These are phyloP conservation scores for Phytophthora brassicae DNA, from an alignment of 352 stramenopile genomes.

Conservation along the genomic window DNA sequence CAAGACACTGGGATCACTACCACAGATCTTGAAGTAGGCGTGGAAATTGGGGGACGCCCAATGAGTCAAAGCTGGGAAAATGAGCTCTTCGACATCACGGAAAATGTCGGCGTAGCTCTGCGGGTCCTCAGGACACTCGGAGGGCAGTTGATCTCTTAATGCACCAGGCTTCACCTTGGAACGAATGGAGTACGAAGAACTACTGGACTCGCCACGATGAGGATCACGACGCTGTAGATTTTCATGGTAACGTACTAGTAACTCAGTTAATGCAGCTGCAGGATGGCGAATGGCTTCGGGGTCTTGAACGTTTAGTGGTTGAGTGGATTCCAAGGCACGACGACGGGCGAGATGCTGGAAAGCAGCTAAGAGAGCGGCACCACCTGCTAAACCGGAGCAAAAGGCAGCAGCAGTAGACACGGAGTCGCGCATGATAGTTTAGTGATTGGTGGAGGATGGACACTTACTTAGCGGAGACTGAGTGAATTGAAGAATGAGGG, in stretches of 20 bases:
- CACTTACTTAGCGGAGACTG: not conserved
- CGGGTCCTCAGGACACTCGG: slow-evolving; percentile 45
- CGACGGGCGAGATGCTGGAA: slow-evolving; percentile 37
- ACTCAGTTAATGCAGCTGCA: slow-evolving; percentile 46
- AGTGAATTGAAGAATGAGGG: slow-evolving; percentile 20
- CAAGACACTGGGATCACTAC: no score
- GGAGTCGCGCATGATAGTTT: slow-evolving; percentile 11
- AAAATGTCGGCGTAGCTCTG: slow-evolving; percentile 69
- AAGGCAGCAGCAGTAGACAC: slow-evolving; percentile 38
- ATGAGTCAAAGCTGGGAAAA: slow-evolving; percentile 68
- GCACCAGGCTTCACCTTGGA: slow-evolving; percentile 47
- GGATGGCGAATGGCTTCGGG: slow-evolving; percentile 44
- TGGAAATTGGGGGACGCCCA: slow-evolving; percentile 70
- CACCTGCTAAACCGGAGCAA: slow-evolving; percentile 39
- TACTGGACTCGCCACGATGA: slow-evolving; percentile 33
- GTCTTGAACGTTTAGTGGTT: slow-evolving; percentile 42
- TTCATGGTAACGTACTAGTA: slow-evolving; percentile 66
- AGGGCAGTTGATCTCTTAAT: slow-evolving; percentile 41
- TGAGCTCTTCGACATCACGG: slow-evolving; percentile 53
- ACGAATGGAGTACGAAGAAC: slow-evolving; percentile 40
- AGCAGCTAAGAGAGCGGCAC: slow-evolving; percentile 42
- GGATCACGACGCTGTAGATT: slow-evolving; percentile 44
- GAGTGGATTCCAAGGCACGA: slow-evolving; percentile 38
- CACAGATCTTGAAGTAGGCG: no score
- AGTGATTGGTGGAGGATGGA: no score